Evolutionary conservation across 2,329 filamentous ascomycete species (phyloP).

Genomic region (Cyphellophora attinorum): DNA sequence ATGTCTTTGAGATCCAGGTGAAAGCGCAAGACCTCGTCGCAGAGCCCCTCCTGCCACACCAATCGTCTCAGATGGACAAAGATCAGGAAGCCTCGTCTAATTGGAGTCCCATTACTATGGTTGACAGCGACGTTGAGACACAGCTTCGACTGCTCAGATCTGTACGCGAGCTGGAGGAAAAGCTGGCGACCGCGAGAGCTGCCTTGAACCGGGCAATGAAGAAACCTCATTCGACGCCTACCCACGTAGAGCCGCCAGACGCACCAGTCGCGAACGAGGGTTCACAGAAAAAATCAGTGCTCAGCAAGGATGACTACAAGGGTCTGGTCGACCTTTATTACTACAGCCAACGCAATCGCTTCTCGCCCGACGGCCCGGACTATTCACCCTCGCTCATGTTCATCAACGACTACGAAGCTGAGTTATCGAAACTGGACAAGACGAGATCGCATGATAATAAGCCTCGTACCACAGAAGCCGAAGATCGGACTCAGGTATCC

Average conservation of each 20-base stretch:
- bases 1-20: constrained; percentile 10
- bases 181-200: constrained; percentile 14
- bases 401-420: constrained; percentile 18
- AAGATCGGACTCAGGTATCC: constrained; percentile 4
- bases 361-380: constrained; percentile 17
- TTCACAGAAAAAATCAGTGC: constrained; percentile 11
- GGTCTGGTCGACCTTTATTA: constrained; percentile 41
- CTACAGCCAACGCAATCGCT: constrained; percentile 20
- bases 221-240: neutral
- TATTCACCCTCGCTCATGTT: constrained; percentile 16
- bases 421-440: constrained; percentile 17
- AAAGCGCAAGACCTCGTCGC: constrained; percentile 11
- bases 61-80: no score
- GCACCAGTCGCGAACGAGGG: neutral
- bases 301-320: constrained; percentile 34
- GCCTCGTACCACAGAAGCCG: neutral
- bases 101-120: neutral
- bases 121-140: constrained; percentile 8
- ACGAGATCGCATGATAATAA: no score
- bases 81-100: neutral
- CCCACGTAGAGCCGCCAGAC: no score
- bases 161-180: constrained; percentile 18
- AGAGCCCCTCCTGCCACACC: constrained; percentile 15
- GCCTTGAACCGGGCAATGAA: constrained; percentile 9
- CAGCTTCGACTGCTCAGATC: constrained; percentile 15